Evolutionary conservation across 345 rosid genomes (phyloP), one percentile per base, ranked within the genome.

Genomic region (Ailanthus altissimus): DNA sequence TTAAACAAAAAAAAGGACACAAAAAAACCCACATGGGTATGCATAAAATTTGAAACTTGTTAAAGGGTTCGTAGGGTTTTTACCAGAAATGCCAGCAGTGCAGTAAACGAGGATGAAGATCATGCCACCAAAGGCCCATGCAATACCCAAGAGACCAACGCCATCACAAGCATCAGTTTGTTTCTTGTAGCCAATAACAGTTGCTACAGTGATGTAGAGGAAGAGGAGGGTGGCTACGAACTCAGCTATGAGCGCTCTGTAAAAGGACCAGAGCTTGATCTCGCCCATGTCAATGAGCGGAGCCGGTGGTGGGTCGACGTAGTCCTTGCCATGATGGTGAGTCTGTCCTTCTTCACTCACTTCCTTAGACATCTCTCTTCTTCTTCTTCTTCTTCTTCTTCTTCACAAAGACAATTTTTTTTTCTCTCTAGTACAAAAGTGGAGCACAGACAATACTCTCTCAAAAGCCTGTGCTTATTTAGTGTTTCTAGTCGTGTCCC

Each of bases 301-400:
- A 32, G 98, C 97, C 21, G 98, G 98, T 67, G 98, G 98, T n/a
- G 98, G 98, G 76, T 94, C 97, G 1, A 87, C 98, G 74, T 94
- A 94, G 82, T 94, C 97, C 86, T 90, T 94, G 0, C 89, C 85
- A 70, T 84, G 90, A 74, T 70, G 87, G 71, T 78, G 89, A 64
- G 76, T 15, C 62, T 83, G 91, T 26, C 88, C 93, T 75, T 89
- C 98, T 81, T 92, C 98, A 69, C 88, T 84, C 76, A 92, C 96
- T 82, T 94, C 97, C 85, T 92, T 92, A 1, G 96, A 86, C 92
- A 94, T 94, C 75, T 78, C 81, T 42, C 47, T 43, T 8, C 16
- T 13, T 58, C 32, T 73, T 8, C 18, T 2, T 42, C 47, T 43
- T 8, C 16, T 13, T 58, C 32, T 73, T 8, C 18, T 2, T 54